Percentiles rank a stretch among this genome's conserved stretches.
Conservation (phyloP, 2,329 filamentous ascomycete species). For the Epichloe gansuensis region DNA sequence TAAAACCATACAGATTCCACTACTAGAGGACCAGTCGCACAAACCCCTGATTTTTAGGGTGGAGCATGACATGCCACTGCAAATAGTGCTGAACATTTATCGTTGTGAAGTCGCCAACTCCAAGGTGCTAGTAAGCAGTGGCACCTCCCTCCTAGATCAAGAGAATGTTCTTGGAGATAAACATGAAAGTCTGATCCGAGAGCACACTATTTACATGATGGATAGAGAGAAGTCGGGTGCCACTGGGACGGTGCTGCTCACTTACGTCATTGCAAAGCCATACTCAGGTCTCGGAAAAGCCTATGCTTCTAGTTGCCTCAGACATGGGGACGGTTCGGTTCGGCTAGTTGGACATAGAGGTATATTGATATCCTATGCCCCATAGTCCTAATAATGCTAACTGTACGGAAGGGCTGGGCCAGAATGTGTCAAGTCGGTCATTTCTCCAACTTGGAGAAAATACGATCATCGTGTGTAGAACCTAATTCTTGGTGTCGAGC, state of each 20-base stretch:
- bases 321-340: not conserved
- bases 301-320: not conserved
- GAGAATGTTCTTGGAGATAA: conserved; percentile 14
- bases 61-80: conserved; percentile 2
- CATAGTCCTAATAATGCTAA: not conserved
- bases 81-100: conserved; percentile 14
- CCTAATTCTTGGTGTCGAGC: not conserved
- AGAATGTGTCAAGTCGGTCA: conserved; percentile 2
- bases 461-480: conserved; percentile 13
- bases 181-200: conserved; percentile 21
- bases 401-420: conserved; percentile 2
- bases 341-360: conserved; percentile 23
- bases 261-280: conserved; percentile 18
- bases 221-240: conserved; percentile 16
- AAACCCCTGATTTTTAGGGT: conserved; percentile 13
- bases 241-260: conserved; percentile 22
- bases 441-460: conserved; percentile 27
- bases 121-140: conserved; percentile 13
- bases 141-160: conserved; percentile 16
- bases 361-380: conserved; percentile 4
- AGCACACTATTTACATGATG: conserved; percentile 20
- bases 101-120: not conserved
- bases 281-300: conserved; percentile 8
- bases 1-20: conserved; percentile 11
- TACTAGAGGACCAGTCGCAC: conserved; percentile 13